A percentile compares a stretch with the other conserved stretches of the same genome.
These are phyloP conservation scores for Botryotinia calthae DNA, from an alignment of 2,329 filamentous ascomycete species.

Conservation along the genomic window DNA sequence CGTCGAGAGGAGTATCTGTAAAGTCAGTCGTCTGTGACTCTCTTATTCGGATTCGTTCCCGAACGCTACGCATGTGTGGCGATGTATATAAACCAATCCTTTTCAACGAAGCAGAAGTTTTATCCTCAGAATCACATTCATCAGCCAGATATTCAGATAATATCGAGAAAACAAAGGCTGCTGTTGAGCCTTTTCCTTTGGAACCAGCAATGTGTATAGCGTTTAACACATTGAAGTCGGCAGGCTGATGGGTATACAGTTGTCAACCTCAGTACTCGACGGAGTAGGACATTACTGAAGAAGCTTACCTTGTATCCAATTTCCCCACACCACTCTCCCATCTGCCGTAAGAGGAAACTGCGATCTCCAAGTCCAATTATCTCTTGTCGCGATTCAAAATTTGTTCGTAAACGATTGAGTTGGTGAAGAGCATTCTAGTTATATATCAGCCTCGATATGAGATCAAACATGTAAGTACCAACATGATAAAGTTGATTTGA, in stretches of 20 bases:
- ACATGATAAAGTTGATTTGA: neutral
- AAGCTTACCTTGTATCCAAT: neutral
- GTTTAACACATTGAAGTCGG: neutral
- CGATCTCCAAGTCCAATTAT: neutral
- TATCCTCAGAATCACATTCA: neutral
- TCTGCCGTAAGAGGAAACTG: neutral
- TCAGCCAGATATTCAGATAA: neutral
- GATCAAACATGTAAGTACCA: neutral
- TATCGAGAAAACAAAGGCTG: neutral
- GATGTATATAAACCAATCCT: neutral
- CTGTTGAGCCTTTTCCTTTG: conserved; percentile 3
- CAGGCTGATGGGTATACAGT: neutral
- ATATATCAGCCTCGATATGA: neutral
- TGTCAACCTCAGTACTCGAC: neutral
- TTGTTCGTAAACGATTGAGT: neutral
- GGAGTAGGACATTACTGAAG: neutral
- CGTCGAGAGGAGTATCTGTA: neutral
- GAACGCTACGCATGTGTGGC: neutral
- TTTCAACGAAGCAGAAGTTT: too few relatives aligned
- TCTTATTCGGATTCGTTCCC: neutral
- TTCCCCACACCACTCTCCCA: neutral
- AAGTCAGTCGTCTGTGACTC: neutral
- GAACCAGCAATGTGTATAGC: neutral
- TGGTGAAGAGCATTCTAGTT: neutral
- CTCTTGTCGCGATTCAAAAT: neutral